These are phyloP conservation scores for Aspergillus baeticus DNA, from an alignment of 495 filamentous ascomycete genomes.

Conservation along the genomic window DNA sequence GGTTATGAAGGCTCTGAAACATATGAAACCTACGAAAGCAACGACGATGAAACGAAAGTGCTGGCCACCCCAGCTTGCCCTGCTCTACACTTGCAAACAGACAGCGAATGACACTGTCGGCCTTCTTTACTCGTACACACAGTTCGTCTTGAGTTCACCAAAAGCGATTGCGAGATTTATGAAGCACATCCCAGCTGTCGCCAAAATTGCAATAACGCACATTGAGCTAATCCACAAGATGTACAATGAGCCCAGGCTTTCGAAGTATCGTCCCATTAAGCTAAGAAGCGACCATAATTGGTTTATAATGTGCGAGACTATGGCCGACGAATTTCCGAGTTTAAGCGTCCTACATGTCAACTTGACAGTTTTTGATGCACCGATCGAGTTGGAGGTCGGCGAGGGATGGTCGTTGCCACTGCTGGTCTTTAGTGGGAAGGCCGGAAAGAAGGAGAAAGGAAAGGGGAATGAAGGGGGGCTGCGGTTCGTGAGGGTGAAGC, in stretches of 20 bases:
- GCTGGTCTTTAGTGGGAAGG: conserved; percentile 8
- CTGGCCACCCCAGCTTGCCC: not conserved
- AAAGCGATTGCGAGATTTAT: conserved; percentile 19
- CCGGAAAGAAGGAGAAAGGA: not conserved
- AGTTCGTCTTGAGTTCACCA: conserved; percentile 23
- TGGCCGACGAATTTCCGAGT: conserved; percentile 3
- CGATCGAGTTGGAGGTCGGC: conserved; percentile 17
- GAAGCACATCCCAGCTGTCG: not conserved
- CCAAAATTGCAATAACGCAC: conserved; percentile 19
- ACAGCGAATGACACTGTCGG: conserved; percentile 19
- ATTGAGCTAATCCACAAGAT: conserved; percentile 27
- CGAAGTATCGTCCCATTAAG: conserved; percentile 15
- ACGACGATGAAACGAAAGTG: not conserved
- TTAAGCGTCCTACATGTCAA: conserved; percentile 22
- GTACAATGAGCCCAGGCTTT: conserved; percentile 25
- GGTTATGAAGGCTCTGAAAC: too few relatives aligned
- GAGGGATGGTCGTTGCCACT: conserved; percentile 24
- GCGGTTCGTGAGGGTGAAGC: conserved; percentile 13
- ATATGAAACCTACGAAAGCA: too few relatives aligned
- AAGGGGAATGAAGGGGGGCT: not conserved
- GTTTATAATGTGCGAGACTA: conserved; percentile 16
- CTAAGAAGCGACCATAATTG: conserved; percentile 22
- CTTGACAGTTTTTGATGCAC: conserved; percentile 19
- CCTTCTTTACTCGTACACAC: conserved; percentile 22
- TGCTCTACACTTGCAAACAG: conserved; percentile 16